A percentile compares a stretch with the other conserved stretches of the same genome.
These are phyloP conservation scores for Oryza meyeriana DNA, from an alignment of 176 grass and related monocot genomes.

Conservation along the genomic window DNA sequence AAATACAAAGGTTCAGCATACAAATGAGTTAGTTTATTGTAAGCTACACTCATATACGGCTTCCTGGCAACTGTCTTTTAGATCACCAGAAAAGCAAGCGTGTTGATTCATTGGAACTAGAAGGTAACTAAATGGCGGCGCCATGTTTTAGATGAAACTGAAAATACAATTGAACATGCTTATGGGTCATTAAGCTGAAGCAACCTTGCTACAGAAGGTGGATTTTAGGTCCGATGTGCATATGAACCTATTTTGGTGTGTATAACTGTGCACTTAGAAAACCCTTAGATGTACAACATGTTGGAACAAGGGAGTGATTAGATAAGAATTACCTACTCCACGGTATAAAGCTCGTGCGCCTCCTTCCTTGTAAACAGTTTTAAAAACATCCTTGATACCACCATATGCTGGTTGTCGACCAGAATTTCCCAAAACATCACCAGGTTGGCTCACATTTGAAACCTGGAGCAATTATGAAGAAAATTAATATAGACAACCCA, in stretches of 20 bases:
- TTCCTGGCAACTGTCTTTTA: not conserved
- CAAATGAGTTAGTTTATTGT: not conserved
- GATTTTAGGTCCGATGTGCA: not conserved
- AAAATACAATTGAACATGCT: not conserved
- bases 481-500: conserved; percentile 17
- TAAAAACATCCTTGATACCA: conserved; percentile 86
- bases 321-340: conserved; percentile 51
- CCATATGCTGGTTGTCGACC: conserved; percentile 49
- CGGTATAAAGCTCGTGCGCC: conserved; percentile 78
- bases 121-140: not conserved
- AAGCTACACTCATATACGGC: not conserved
- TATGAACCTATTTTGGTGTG: not conserved
- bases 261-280: not conserved
- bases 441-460: conserved; percentile 41
- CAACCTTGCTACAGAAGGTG: not conserved
- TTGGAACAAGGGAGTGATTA: not conserved
- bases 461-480: conserved; percentile 24
- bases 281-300: not conserved
- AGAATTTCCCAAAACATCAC: conserved; percentile 54
- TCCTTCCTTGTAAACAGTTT: conserved; percentile 79
- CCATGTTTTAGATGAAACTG: not conserved
- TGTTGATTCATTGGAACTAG: not conserved
- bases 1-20: not conserved
- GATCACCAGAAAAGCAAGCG: not conserved
- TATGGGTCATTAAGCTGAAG: not conserved